Conservation (phyloP, 352 stramenopile species). For the Pythium folliculosum region DNA sequence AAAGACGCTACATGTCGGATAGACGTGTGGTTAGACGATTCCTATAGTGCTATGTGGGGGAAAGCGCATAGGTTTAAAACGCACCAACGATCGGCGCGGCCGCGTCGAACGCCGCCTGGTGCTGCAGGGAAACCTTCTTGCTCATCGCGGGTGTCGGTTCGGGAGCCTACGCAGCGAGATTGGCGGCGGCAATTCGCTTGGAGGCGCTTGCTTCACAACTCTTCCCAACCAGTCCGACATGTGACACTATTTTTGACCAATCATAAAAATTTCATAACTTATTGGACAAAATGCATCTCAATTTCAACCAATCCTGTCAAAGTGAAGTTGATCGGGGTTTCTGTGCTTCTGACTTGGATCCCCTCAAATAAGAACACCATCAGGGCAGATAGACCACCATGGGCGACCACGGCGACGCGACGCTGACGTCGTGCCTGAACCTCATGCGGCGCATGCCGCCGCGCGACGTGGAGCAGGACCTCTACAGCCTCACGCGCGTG, state of each 20-base stretch:
- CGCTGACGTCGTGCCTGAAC: conserved; percentile 83
- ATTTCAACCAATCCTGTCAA: conserved; percentile 20
- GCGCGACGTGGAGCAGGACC: conserved; percentile 79
- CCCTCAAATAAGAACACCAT: conserved; percentile 6
- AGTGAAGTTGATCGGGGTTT: conserved; percentile 17
- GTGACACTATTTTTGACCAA: conserved; percentile 19
- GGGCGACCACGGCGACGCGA: conserved; percentile 37
- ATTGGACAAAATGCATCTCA: conserved; percentile 8
- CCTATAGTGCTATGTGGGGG: no score
- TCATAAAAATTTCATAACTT: neutral
- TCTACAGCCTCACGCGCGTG: conserved; percentile 86
- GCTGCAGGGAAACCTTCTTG: conserved; percentile 68
- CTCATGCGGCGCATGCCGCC: conserved; percentile 90
- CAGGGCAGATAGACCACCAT: conserved; percentile 2
- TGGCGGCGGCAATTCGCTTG: neutral
- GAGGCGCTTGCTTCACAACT: conserved; percentile 1
- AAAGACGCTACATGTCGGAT: conserved; percentile 56
- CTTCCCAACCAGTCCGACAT: conserved; percentile 30
- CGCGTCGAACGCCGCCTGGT: conserved; percentile 57
- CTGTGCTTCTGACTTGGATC: neutral
- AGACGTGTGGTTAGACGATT: no score
- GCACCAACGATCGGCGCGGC: conserved; percentile 62
- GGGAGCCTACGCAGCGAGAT: neutral
- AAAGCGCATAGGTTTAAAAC: conserved; percentile 24
- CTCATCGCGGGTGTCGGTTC: conserved; percentile 36